phyloP scores from a whole-genome alignment of 257 asterid species.

The Gentiana dahurica region DNA sequence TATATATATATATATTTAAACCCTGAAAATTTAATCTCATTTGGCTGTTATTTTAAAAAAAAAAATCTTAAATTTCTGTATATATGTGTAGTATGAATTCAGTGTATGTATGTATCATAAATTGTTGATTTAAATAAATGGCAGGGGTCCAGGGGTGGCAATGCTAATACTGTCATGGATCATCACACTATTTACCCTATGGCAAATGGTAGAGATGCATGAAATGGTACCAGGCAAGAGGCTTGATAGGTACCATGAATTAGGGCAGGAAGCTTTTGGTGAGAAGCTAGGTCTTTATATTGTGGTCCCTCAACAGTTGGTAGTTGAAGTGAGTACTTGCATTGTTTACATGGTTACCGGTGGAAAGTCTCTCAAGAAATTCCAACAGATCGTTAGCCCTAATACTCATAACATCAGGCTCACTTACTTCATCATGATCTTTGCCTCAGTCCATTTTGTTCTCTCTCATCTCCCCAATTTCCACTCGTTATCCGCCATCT shows the following conservation, averaged over 20 bases:
- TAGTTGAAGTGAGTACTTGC: slow-evolving; percentile 46
- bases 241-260: slow-evolving; percentile 64
- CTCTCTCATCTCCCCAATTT: slow-evolving; percentile 54
- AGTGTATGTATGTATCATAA: too few relatives aligned
- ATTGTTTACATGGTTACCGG: slow-evolving; percentile 78
- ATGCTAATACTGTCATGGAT: slow-evolving; percentile 44
- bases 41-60: too few relatives aligned
- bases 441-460: slow-evolving; percentile 30
- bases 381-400: slow-evolving; percentile 25
- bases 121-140: not conserved
- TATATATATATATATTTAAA: too few relatives aligned
- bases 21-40: too few relatives aligned
- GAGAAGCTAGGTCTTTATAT: slow-evolving; percentile 58
- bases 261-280: slow-evolving; percentile 66
- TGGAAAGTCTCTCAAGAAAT: slow-evolving; percentile 46
- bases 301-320: slow-evolving; percentile 55
- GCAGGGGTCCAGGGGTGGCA: slow-evolving; percentile 57
- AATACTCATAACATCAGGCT: slow-evolving; percentile 22
- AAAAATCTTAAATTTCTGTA: too few relatives aligned
- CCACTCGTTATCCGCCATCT: slow-evolving; percentile 44
- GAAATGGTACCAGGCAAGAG: slow-evolving; percentile 67
- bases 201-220: slow-evolving; percentile 92
- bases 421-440: slow-evolving; percentile 37
- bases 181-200: slow-evolving; percentile 53
- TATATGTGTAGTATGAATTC: too few relatives aligned